These are phyloP conservation scores for Saccharomyces uvarum DNA, from an alignment of 1,139 yeast genomes.

Conservation along the genomic window DNA sequence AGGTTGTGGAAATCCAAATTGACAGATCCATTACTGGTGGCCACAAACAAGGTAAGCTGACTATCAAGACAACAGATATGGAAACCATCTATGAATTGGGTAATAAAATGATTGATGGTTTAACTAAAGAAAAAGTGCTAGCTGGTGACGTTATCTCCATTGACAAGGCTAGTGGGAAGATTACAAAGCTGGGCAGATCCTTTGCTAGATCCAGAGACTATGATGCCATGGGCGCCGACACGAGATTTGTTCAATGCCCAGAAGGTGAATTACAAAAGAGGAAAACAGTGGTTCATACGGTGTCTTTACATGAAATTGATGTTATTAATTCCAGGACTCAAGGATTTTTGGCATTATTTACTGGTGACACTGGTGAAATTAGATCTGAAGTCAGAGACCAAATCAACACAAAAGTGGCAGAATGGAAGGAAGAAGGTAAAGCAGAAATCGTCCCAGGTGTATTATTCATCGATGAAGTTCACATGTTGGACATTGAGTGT, in stretches of 20 bases:
- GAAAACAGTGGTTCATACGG: constrained; percentile 92
- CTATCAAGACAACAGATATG: constrained; percentile 97
- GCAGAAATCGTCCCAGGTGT: constrained; percentile 99
- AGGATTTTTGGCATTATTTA: constrained; percentile 90
- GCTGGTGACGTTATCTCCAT: constrained; percentile 97
- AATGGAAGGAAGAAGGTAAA: constrained; percentile 99
- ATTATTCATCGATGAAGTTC: constrained; percentile 94
- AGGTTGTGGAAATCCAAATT: constrained; percentile 95
- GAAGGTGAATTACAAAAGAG: constrained; percentile 97
- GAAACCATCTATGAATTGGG: constrained; percentile 97
- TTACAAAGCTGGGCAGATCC: constrained; percentile 89
- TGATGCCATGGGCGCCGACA: constrained; percentile 99
- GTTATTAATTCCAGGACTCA: constrained; percentile 97
- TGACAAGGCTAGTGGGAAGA: constrained; percentile 92
- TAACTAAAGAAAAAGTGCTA: constrained; percentile 87
- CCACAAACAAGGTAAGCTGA: constrained; percentile 93
- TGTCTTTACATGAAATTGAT: constrained; percentile 93
- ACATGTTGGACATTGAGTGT: constrained; percentile 96
- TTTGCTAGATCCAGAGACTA: constrained; percentile 94
- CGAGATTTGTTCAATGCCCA: constrained; percentile 95
- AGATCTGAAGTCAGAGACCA: constrained; percentile 94
- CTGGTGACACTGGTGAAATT: constrained; percentile 97
- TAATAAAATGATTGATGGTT: constrained; percentile 92
- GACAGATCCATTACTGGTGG: constrained; percentile 96
- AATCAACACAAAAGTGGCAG: constrained; percentile 92